phyloP scores from a whole-genome alignment of 2,329 filamentous ascomycete genomes.

The Colletotrichum costaricense region DNA sequence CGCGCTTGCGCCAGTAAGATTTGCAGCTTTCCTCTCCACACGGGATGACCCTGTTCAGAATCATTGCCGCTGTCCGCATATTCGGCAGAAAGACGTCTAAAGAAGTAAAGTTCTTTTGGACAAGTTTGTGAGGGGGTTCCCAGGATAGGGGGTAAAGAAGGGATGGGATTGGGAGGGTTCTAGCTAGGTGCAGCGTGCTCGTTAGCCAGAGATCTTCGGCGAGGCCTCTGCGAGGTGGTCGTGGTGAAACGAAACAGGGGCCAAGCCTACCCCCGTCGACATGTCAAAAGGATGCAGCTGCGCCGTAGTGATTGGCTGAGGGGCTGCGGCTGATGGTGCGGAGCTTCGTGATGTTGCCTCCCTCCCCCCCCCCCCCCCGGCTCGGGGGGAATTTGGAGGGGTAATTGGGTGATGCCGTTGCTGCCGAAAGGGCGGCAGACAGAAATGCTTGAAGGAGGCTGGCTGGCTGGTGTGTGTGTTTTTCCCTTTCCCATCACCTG shows the following conservation, averaged over 20 bases:
- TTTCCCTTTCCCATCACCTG: not conserved
- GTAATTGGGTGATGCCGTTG: constrained; percentile 15
- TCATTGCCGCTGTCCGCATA: not conserved
- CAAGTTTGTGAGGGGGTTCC: not conserved
- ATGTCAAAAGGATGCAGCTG: constrained; percentile 31
- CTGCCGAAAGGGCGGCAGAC: constrained; percentile 21
- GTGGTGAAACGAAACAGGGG: constrained; percentile 37
- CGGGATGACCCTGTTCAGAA: constrained; percentile 8
- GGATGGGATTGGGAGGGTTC: not conserved
- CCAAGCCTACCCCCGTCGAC: constrained; percentile 19
- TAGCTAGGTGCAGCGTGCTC: not conserved
- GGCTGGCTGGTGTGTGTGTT: constrained; percentile 1
- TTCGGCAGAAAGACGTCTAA: not conserved
- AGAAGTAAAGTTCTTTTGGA: not conserved
- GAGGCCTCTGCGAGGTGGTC: constrained; percentile 28
- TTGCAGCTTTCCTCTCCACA: constrained; percentile 15
- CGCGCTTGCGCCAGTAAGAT: constrained; percentile 22
- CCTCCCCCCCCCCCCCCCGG: not conserved
- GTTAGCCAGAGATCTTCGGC: constrained; percentile 25
- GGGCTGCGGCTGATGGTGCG: constrained; percentile 28
- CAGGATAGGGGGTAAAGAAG: constrained; percentile 1
- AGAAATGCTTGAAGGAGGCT: not conserved
- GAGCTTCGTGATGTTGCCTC: constrained; percentile 2
- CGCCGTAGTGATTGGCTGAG: constrained; percentile 25
- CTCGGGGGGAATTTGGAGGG: constrained; percentile 9